Percentiles rank a stretch among this genome's conserved stretches.
Evolutionary conservation across 2,329 filamentous ascomycete species (phyloP).

Genomic region (Aspergillus ochraceoroseus): DNA sequence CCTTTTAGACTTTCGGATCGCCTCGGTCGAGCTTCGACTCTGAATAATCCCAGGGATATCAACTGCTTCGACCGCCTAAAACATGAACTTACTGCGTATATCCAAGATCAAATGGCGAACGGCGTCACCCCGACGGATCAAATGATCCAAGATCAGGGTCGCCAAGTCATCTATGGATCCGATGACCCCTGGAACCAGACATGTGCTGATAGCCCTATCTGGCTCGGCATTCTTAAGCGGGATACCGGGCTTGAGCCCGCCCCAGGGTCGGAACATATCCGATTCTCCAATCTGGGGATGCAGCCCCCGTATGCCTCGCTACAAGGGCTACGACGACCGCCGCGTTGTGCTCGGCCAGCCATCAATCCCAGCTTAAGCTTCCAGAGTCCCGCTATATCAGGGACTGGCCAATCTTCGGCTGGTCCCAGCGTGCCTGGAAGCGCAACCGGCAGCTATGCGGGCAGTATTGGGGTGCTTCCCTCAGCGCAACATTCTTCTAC

Average conservation of each 20-base stretch:
- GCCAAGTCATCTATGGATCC: slow-evolving; percentile 32
- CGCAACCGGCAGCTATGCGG: slow-evolving; percentile 34
- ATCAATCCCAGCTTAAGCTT: slow-evolving; percentile 30
- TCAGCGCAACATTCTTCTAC: slow-evolving; percentile 25
- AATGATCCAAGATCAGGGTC: slow-evolving; percentile 36
- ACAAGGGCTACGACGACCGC: slow-evolving; percentile 33
- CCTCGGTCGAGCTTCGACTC: slow-evolving; percentile 14
- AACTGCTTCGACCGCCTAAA: slow-evolving; percentile 44
- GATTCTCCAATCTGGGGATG: slow-evolving; percentile 40
- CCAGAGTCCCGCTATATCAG: slow-evolving; percentile 30
- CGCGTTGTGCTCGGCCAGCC: slow-evolving; percentile 25
- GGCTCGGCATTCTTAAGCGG: slow-evolving; percentile 45
- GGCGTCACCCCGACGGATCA: slow-evolving; percentile 38
- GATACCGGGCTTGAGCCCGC: slow-evolving; percentile 38
- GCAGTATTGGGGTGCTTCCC: slow-evolving; percentile 31
- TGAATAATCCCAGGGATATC: slow-evolving; percentile 32
- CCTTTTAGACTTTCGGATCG: slow-evolving; percentile 30
- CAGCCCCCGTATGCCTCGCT: slow-evolving; percentile 42
- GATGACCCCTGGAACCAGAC: slow-evolving; percentile 43
- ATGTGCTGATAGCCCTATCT: slow-evolving; percentile 45
- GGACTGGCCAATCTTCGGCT: slow-evolving; percentile 33
- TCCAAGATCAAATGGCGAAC: slow-evolving; percentile 32
- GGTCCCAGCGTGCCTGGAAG: slow-evolving; percentile 36
- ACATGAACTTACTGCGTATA: slow-evolving; percentile 38
- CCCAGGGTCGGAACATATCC: slow-evolving; percentile 32